Base-by-base conservation (phyloP, 1,139 yeast genomes). In the Blastobotrys aristatus region DNA sequence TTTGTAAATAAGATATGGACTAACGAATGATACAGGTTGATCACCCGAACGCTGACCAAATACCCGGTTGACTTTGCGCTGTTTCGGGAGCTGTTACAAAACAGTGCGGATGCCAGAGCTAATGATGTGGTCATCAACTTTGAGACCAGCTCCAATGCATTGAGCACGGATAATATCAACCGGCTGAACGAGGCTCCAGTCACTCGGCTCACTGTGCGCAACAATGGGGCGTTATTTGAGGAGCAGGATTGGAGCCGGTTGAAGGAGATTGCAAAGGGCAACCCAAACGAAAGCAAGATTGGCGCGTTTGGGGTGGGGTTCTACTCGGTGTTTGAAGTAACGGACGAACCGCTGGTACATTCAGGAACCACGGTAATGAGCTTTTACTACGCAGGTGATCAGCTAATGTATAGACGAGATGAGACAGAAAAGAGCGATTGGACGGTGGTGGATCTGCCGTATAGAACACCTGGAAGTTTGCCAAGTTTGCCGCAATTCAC, bases 281-380 rank as follows among this genome's bases (percentile, higher is more conserved):
- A 70, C 50, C 74, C 98, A 50, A 97, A 92, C 70, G 97, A 90
- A 55, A 83, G 96, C 52, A 92, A 92, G 88, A 92, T 92, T 71
- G 98, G 98, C 75, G 97, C 95, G 68, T 92, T 92, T 77, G 98
- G 98, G 76, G 97, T 92, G 57, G 98, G 98, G 71, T 92, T 92
- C 82, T 92, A 92, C 80, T 90, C 97, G 38, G 81, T 90, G 57
- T 92, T 92, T 80, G 87, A 92, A 74, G 94, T 92, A 64, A 96
- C 97, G 58, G 97, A 92, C 71, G 68, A 67, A 51, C 74, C 74
- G 2, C 58, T 70, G 22, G 74, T 70, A 2, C 68, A 66, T 42
- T 70, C 73, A 1, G 73, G 73, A 13, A 49, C 52, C 18, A 56
- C 63, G 1, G 64, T 67, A 22, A 67, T 69, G 70, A 60, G 64